These are phyloP conservation scores for Sphagnurus paluster DNA, from an alignment of 1,284 basidiomycete genomes.

Conservation along the genomic window DNA sequence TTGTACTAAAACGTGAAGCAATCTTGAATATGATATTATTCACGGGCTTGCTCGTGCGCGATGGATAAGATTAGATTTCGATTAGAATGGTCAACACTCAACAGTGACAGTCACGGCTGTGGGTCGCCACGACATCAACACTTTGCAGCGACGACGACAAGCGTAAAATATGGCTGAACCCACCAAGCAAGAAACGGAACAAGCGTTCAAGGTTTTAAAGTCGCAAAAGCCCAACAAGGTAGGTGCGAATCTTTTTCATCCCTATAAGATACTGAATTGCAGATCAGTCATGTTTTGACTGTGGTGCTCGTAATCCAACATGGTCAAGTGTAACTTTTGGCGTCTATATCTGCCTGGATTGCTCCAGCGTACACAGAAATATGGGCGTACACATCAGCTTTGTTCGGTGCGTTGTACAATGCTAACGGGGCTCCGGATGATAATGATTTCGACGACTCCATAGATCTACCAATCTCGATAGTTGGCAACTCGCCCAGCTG, in stretches of 20 bases:
- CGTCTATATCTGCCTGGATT: conserved; percentile 97
- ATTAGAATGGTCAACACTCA: no score
- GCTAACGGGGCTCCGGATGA: conserved; percentile 2
- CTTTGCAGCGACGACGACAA: conserved; percentile 5
- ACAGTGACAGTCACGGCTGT: conserved; percentile 4
- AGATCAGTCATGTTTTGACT: conserved; percentile 91
- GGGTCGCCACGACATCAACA: conserved; percentile 18
- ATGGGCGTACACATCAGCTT: conserved; percentile 99
- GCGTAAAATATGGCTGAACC: conserved; percentile 62
- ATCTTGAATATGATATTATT: no score
- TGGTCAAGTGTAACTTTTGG: conserved; percentile 98
- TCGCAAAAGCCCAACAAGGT: conserved; percentile 91
- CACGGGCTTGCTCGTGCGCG: no score
- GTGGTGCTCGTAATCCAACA: conserved; percentile 94
- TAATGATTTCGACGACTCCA: conserved; percentile 1
- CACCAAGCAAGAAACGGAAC: conserved; percentile 77
- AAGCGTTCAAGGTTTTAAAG: conserved; percentile 75
- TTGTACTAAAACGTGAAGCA: no score
- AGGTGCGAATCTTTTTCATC: conserved; percentile 19
- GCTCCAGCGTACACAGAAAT: conserved; percentile 93
- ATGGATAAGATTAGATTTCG: conserved; percentile 16
- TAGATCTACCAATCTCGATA: conserved; percentile 96
- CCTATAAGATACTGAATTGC: conserved; percentile 6
- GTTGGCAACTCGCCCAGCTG: conserved; percentile 90
- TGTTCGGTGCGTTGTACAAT: conserved; percentile 68